phyloP scores from a whole-genome alignment of 2,329 filamentous ascomycete genomes.

The Proliferodiscus dingleyae region DNA sequence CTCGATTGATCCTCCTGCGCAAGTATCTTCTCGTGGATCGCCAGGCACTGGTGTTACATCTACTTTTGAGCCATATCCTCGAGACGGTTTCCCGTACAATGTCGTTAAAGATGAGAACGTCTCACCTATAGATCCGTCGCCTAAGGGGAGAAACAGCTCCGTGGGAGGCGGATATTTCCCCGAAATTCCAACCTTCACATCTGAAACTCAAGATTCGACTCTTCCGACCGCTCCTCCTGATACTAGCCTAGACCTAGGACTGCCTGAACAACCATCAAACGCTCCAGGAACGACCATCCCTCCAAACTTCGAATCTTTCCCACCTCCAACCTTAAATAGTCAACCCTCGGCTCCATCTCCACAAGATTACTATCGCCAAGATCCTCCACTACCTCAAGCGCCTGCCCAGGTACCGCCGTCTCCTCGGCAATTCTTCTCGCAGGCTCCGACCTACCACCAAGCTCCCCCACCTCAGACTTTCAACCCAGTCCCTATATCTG shows the following conservation, averaged over 20 bases:
- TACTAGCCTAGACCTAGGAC: slow-evolving; percentile 20
- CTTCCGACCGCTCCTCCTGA: slow-evolving; percentile 26
- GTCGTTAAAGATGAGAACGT: slow-evolving; percentile 38
- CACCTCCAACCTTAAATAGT: slow-evolving; percentile 25
- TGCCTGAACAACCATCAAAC: slow-evolving; percentile 24
- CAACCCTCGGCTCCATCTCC: slow-evolving; percentile 18
- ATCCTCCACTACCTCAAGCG: slow-evolving; percentile 14
- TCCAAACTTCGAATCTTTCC: slow-evolving; percentile 31
- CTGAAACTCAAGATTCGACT: slow-evolving; percentile 22
- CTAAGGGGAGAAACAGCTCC: slow-evolving; percentile 41
- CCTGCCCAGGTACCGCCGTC: slow-evolving; percentile 28
- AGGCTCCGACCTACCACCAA: slow-evolving; percentile 12
- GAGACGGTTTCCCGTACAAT: slow-evolving; percentile 28
- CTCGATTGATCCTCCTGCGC: slow-evolving; percentile 38
- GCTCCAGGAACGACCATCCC: slow-evolving; percentile 20
- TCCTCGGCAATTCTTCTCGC: slow-evolving; percentile 4
- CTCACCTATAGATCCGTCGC: slow-evolving; percentile 46
- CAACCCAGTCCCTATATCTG: slow-evolving; percentile 12
- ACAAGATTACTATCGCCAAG: slow-evolving; percentile 34
- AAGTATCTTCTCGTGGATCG: slow-evolving; percentile 27
- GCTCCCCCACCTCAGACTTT: slow-evolving; percentile 7
- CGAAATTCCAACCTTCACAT: slow-evolving; percentile 35
- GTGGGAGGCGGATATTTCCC: slow-evolving; percentile 56
- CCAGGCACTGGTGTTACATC: slow-evolving; percentile 9
- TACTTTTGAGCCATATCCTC: slow-evolving; percentile 34